Evolutionary conservation across 768 basidiomycete species (phyloP).

Genomic region (Leccinellum rugosiceps): DNA sequence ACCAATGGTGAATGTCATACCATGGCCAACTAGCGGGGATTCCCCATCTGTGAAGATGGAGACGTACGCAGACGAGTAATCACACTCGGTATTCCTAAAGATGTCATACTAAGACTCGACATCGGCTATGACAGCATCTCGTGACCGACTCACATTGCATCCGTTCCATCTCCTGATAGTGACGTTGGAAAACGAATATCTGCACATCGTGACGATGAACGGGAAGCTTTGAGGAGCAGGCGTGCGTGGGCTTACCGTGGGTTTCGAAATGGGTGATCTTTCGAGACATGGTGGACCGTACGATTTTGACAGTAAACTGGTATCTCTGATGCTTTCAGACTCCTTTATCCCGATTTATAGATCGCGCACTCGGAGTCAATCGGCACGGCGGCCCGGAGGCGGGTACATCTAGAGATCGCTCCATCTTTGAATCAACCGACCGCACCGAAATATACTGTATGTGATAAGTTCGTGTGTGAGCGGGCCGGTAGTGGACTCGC

Average conservation of each 20-base stretch:
- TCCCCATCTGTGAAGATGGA: constrained; percentile 67
- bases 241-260: constrained; percentile 43
- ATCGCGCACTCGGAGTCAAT: background rate
- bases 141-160: constrained; percentile 68
- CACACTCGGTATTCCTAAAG: constrained; percentile 87
- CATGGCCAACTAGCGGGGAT: constrained; percentile 73
- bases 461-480: background rate
- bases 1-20: constrained; percentile 94
- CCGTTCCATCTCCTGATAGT: constrained; percentile 86
- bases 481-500: background rate
- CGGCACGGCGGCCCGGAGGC: constrained; percentile 15
- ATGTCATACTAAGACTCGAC: background rate
- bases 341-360: background rate
- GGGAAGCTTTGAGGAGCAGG: background rate
- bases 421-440: background rate
- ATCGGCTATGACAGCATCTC: background rate
- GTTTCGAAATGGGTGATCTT: constrained; percentile 57
- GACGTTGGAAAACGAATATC: constrained; percentile 94
- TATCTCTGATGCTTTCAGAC: background rate
- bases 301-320: background rate
- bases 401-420: background rate
- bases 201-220: constrained; percentile 27
- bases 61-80: constrained; percentile 93
- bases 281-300: constrained; percentile 19
- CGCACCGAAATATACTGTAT: background rate